Evolutionary conservation across 176 grass and related monocot species (phyloP), one percentile per base, ranked within the genome.

Genomic region (Metroxylon sagu): DNA sequence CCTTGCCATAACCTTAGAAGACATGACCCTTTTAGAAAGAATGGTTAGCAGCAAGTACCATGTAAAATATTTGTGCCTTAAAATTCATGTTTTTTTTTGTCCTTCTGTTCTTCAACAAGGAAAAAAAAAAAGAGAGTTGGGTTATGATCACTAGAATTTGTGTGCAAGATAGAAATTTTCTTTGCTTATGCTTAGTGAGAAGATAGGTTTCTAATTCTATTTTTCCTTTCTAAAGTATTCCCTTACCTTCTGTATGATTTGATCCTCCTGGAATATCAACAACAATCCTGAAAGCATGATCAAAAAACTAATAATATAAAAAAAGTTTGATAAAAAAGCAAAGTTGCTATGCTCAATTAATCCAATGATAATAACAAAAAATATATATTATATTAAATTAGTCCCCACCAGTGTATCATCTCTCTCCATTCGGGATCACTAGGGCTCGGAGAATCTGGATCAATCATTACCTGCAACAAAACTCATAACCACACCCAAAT

Each of bases 381-480:
- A 6, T 16, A 28, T 19, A 7, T 4, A 2, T 3, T 19, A 19
- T 59, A 5, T 29, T 29, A 29, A 29, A 29, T 29, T 29, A 29
- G 28, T n/a, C 62, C 39, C 48, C 81, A 92, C 89, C 84, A 89
- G 78, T 95, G 89, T 35, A 95, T 60, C 70, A 74, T 80, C 61
- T 95, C 89, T 64, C 64, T 95, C 89, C 82, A 77, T 43, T 29
- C 53, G 12, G 89, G 89, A 19, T 95, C 81, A 49, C 89, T 95
- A 29, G 89, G 89, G 71, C 85, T 88, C 4, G 89, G 89, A 31
- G 85, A 77, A 74, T 95, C 89, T 8, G 85, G 89, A 74, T 95
- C 85, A 53, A 67, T 85, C 85, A 95, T 85, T 2, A 89, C 64
- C 85, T 94, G 30, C 3, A 5, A 3, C 28, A 29, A 29, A 29